phyloP scores from a whole-genome alignment of 768 basidiomycete genomes.

The Panaeolus papilionaceus region DNA sequence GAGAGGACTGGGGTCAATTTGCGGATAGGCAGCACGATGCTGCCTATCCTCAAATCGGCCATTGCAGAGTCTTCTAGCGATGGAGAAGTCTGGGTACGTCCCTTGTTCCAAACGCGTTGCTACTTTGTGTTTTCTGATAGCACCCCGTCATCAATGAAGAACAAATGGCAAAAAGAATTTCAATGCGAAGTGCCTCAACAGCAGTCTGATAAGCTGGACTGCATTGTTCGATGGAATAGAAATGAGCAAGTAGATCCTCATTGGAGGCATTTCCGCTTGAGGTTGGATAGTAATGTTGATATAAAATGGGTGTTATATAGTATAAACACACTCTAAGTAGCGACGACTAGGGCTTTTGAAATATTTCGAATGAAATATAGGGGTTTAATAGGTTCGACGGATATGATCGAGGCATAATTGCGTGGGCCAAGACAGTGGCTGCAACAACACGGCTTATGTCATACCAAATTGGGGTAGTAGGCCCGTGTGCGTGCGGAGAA shows the following conservation, averaged over 20 bases:
- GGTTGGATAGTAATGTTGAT: constrained; percentile 22
- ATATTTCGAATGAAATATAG: constrained; percentile 8
- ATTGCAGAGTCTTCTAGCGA: constrained; percentile 27
- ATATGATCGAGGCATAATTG: constrained; percentile 15
- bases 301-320: constrained; percentile 23
- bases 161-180: background rate
- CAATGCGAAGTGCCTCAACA: background rate
- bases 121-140: background rate
- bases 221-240: background rate
- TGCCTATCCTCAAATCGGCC: constrained; percentile 18
- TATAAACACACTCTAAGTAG: background rate
- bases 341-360: background rate
- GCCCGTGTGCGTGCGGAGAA: constrained; percentile 24
- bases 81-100: constrained; percentile 27
- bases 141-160: background rate
- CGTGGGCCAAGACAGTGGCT: constrained; percentile 11
- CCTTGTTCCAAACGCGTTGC: background rate
- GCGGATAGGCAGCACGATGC: background rate
- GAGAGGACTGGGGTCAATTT: background rate
- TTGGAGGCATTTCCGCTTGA: constrained; percentile 21
- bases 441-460: constrained; percentile 36
- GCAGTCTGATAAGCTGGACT: constrained; percentile 15
- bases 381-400: constrained; percentile 6
- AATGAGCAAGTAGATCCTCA: background rate
- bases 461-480: constrained; percentile 22